Conservation (phyloP, 768 basidiomycete genomes). For the Macrolepiota fuliginosa region DNA sequence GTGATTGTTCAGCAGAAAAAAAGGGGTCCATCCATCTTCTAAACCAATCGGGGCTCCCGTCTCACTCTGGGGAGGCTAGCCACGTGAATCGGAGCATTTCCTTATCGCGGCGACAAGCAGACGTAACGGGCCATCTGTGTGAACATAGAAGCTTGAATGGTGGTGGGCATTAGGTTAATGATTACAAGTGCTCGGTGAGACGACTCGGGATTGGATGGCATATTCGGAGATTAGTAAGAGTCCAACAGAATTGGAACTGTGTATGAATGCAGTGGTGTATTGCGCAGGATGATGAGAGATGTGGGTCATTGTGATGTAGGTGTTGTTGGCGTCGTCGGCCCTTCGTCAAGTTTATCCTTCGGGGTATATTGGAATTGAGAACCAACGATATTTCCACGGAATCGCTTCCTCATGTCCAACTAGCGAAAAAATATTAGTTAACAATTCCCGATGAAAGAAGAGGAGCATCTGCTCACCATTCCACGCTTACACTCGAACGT, state of each 20-base stretch:
- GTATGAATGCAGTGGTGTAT: background rate
- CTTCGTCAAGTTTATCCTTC: conserved; percentile 17
- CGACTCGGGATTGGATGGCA: background rate
- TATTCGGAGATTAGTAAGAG: background rate
- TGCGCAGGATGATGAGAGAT: background rate
- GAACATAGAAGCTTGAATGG: background rate
- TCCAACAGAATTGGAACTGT: too few species aligned
- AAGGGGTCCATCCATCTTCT: background rate
- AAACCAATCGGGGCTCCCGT: background rate
- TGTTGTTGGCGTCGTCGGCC: conserved; percentile 9
- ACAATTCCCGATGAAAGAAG: background rate
- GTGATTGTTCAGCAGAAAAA: conserved; percentile 12
- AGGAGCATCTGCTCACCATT: conserved; percentile 55
- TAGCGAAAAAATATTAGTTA: conserved; percentile 24
- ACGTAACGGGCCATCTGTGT: background rate
- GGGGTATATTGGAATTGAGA: conserved; percentile 46
- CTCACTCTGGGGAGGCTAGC: background rate
- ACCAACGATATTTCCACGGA: conserved; percentile 69
- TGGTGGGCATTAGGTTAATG: background rate
- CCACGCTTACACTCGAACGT: conserved; percentile 90
- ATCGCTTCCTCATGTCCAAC: conserved; percentile 85
- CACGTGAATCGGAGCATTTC: background rate
- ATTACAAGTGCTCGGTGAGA: background rate
- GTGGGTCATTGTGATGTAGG: conserved; percentile 2
- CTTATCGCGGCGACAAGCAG: background rate